Conservation (phyloP, 768 basidiomycete genomes). For the Mycena vulgaris region DNA sequence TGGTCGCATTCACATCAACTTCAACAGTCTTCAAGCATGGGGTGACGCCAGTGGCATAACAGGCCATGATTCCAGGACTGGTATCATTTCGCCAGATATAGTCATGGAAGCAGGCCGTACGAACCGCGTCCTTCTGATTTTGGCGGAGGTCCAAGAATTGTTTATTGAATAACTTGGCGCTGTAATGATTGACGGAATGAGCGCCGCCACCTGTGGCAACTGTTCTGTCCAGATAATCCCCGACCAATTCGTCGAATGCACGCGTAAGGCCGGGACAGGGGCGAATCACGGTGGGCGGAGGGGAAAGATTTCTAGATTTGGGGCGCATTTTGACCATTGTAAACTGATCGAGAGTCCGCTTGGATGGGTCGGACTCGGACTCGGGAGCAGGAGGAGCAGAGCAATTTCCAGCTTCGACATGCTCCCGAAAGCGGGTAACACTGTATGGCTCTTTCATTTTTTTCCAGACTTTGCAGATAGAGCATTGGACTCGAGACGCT, state of each 20-base stretch:
- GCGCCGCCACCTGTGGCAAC: not conserved
- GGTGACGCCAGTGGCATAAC: slow-evolving; percentile 2
- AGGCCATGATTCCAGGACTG: slow-evolving; percentile 10
- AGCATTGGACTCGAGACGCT: slow-evolving; percentile 26
- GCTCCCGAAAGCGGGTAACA: slow-evolving; percentile 28
- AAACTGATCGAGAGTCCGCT: not conserved
- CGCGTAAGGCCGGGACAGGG: slow-evolving; percentile 19
- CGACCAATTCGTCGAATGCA: not conserved
- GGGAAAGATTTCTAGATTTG: not conserved
- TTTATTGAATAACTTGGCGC: not conserved
- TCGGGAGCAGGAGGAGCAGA: not conserved
- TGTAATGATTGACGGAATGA: not conserved
- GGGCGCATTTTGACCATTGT: not conserved
- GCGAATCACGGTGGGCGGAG: not conserved
- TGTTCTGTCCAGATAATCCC: not conserved
- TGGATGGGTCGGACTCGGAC: not conserved
- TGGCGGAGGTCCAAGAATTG: not conserved
- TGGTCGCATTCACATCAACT: not conserved
- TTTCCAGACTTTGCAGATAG: slow-evolving; percentile 28
- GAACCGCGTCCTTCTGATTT: not conserved
- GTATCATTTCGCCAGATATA: slow-evolving; percentile 9
- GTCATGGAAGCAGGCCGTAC: not conserved
- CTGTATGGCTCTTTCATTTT: slow-evolving; percentile 35
- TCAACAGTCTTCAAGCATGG: slow-evolving; percentile 12
- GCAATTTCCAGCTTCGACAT: slow-evolving; percentile 7